Conservation (phyloP, 2,329 filamentous ascomycete species). For the Orbilia blumenaviensis region DNA sequence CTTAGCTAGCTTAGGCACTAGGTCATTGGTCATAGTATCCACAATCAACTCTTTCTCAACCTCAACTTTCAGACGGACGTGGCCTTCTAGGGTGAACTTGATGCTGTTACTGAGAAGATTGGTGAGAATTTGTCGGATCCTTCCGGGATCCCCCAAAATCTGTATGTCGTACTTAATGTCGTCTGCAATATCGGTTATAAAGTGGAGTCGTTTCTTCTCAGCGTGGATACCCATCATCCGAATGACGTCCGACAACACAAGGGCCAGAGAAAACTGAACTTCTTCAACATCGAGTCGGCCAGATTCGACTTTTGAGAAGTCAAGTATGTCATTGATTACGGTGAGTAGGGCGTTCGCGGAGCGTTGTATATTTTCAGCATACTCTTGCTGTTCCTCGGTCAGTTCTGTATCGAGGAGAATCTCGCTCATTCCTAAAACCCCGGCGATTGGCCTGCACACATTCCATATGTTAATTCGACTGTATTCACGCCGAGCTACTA, state of each 20-base stretch:
- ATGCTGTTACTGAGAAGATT: slow-evolving; percentile 81
- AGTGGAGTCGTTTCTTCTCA: slow-evolving; percentile 78
- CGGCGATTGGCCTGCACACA: slow-evolving; percentile 73
- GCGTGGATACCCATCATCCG: slow-evolving; percentile 90
- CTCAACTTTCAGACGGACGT: slow-evolving; percentile 72
- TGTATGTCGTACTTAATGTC: slow-evolving; percentile 68
- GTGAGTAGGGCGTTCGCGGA: slow-evolving; percentile 83
- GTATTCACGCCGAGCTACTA: not conserved
- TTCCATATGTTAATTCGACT: not conserved
- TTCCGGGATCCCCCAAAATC: slow-evolving; percentile 85
- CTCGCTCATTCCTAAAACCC: slow-evolving; percentile 82
- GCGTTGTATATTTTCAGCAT: slow-evolving; percentile 78
- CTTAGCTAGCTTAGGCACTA: slow-evolving; percentile 31
- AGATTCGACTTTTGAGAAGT: slow-evolving; percentile 87
- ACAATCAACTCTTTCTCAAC: slow-evolving; percentile 67
- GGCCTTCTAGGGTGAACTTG: slow-evolving; percentile 76
- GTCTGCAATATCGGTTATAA: slow-evolving; percentile 71
- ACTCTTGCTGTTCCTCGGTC: slow-evolving; percentile 76
- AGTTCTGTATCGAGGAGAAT: slow-evolving; percentile 74
- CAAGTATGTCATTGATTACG: slow-evolving; percentile 89
- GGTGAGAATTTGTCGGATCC: slow-evolving; percentile 82
- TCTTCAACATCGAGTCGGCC: slow-evolving; percentile 80
- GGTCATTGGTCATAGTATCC: slow-evolving; percentile 22
- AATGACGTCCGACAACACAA: slow-evolving; percentile 79
- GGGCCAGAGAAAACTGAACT: slow-evolving; percentile 78